phyloP scores from a whole-genome alignment of 345 rosid genomes.

The Rubroshorea leprosula region DNA sequence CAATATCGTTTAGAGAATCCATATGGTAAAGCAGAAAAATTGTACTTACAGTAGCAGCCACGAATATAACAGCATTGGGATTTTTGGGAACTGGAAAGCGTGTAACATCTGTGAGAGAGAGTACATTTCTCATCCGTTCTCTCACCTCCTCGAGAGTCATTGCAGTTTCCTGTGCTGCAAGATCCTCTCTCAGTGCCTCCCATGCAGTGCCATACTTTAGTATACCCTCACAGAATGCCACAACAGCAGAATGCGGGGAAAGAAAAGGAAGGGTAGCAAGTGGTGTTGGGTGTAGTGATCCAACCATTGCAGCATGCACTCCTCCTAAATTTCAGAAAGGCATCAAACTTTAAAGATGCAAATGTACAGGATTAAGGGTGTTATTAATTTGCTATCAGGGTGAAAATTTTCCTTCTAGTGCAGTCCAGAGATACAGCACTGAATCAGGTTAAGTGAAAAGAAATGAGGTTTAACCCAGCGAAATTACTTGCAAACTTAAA shows the following conservation, averaged over 20 bases:
- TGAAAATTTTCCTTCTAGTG: conserved; percentile 5
- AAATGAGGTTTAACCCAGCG: neutral
- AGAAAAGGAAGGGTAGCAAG: conserved; percentile 94
- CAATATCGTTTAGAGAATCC: conserved; percentile 8
- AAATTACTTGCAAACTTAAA: conserved; percentile 6
- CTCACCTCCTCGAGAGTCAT: conserved; percentile 93
- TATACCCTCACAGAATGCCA: conserved; percentile 99
- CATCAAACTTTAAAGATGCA: conserved; percentile 16
- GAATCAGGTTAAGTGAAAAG: neutral
- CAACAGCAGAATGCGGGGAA: conserved; percentile 97
- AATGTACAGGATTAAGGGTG: neutral
- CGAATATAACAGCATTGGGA: conserved; percentile 81
- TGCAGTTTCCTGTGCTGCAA: conserved; percentile 55
- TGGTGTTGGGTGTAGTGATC: conserved; percentile 96
- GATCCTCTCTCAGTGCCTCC: conserved; percentile 95
- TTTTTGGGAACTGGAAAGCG: conserved; percentile 89
- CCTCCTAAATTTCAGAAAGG: conserved; percentile 54
- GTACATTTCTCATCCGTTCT: conserved; percentile 84
- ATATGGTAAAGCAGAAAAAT: conserved; percentile 2
- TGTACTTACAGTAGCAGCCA: conserved; percentile 93
- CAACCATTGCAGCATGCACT: conserved; percentile 99
- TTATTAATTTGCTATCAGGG: neutral
- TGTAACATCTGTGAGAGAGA: conserved; percentile 97
- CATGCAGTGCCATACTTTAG: conserved; percentile 90
- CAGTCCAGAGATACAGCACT: neutral